Conservation (phyloP, 208 protist genomes). For the Acanthamoeba royreba region DNA sequence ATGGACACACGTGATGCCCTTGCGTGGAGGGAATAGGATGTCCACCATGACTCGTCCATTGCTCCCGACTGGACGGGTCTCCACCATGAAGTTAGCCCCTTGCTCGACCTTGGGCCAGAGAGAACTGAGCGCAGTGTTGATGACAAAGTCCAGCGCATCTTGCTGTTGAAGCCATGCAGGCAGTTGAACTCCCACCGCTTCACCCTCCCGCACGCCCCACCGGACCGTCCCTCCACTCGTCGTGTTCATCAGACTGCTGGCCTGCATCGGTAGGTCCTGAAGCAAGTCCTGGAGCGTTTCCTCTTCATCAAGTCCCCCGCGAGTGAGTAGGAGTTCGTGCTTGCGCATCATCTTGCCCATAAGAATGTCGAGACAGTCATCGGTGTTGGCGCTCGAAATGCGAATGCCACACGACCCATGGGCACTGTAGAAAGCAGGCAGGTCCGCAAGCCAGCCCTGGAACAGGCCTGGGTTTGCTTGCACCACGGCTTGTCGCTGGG, state of each 20-base stretch:
- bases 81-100: neutral
- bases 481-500: too few relatives aligned
- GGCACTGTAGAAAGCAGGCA: too few relatives aligned
- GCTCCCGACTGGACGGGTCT: neutral
- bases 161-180: too few relatives aligned
- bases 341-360: too few relatives aligned
- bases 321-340: too few relatives aligned
- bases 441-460: too few relatives aligned
- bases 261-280: neutral
- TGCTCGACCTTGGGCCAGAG: neutral
- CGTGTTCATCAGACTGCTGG: neutral
- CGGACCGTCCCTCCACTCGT: neutral
- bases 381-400: too few relatives aligned
- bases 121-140: neutral
- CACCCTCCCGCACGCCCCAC: neutral
- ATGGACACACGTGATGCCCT: neutral
- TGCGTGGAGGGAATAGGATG: neutral
- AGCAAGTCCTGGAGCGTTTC: neutral
- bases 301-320: too few relatives aligned
- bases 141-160: neutral
- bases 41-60: neutral
- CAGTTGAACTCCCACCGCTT: too few relatives aligned
- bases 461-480: too few relatives aligned
- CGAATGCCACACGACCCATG: too few relatives aligned
- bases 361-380: too few relatives aligned